Base-by-base conservation (phyloP, 2,329 filamentous ascomycete genomes). In the Thelonectria discophora region DNA sequence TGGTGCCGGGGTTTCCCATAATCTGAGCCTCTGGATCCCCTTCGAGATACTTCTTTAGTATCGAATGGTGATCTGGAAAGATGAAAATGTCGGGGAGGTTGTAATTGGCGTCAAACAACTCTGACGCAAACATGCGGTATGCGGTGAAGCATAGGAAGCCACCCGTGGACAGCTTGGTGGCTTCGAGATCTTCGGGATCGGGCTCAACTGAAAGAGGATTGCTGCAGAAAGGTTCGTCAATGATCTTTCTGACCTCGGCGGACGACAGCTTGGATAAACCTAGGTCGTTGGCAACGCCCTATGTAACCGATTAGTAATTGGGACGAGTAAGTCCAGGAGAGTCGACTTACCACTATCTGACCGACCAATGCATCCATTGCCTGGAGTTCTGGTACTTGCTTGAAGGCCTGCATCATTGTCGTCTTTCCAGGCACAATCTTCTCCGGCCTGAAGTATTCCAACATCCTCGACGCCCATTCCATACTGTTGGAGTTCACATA, bases 391-490 rank as follows among this genome's bases (percentile, higher is more conserved):
- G 88, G 82, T 13, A 90, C 84, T 43, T 89, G 82, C 46, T 87
- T 86, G 69, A 90, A 94, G 4, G 84, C 82, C 65, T 88, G 84
- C 49, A 86, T 83, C 67, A 87, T 81, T 2, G 88, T 91, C 66
- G 80, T 81, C 60, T 84, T 86, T 2, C 86, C 84, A 0, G 86
- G 84, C 7, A 93, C 82, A 20, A 87, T 81, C 69, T 83, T 87
- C 57, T 86, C 82, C 0, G 91, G 90, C 54, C 86, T 81, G 65
- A 88, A 86, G 61, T 84, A 88, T 75, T 94, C 91, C 64, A 91
- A 81, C 58, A 93, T 75, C 52, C 91, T 79, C 13, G 84, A 78
- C 2, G 87, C 83, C 88, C 87, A 90, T 47, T 85, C 83, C 74
- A 90, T 74, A 21, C 80, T 79, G 66, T 88, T 84, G 7, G 77